A percentile compares a stretch with the other conserved stretches of the same genome.
phyloP scores from a whole-genome alignment of 2,329 filamentous ascomycete species.

The Colletotrichum spaethianum region DNA sequence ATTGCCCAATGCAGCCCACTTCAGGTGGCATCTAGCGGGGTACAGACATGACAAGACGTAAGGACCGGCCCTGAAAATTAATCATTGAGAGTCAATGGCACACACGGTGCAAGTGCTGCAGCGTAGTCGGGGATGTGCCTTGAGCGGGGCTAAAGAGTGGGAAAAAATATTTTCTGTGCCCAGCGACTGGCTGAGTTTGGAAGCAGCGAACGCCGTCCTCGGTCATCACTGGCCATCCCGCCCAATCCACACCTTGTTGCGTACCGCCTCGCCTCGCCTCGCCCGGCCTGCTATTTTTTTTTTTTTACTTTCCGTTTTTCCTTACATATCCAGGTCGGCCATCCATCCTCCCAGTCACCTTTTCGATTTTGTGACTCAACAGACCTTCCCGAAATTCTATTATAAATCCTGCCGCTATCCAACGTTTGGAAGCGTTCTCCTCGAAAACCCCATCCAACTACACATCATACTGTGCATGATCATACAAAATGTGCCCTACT shows the following conservation, averaged over 20 bases:
- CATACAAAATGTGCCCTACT: slow-evolving; percentile 41
- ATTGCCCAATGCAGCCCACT: slow-evolving; percentile 8
- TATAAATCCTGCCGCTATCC: slow-evolving; percentile 32
- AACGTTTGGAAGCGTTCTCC: background rate
- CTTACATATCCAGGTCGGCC: slow-evolving; percentile 25
- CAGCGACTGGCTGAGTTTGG: slow-evolving; percentile 29
- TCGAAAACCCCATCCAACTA: slow-evolving; percentile 10
- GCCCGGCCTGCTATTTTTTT: slow-evolving; percentile 26
- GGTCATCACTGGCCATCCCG: slow-evolving; percentile 41
- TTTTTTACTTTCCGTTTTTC: slow-evolving; percentile 18
- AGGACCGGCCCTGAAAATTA: slow-evolving; percentile 28
- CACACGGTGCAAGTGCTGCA: slow-evolving; percentile 9
- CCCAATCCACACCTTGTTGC: slow-evolving; percentile 41
- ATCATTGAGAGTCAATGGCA: slow-evolving; percentile 34
- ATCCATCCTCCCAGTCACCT: slow-evolving; percentile 19
- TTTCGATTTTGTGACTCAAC: slow-evolving; percentile 39
- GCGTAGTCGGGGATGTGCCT: slow-evolving; percentile 29
- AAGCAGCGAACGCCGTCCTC: slow-evolving; percentile 39
- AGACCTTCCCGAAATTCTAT: slow-evolving; percentile 3
- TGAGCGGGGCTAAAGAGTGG: slow-evolving; percentile 39
- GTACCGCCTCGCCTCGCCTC: slow-evolving; percentile 35
- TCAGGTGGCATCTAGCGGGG: slow-evolving; percentile 39
- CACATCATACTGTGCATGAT: slow-evolving; percentile 28
- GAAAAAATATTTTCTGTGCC: slow-evolving; percentile 38
- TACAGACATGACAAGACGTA: slow-evolving; percentile 32